Conservation (phyloP, 2,329 filamentous ascomycete species). For the Dryadomyces sulphureus region DNA sequence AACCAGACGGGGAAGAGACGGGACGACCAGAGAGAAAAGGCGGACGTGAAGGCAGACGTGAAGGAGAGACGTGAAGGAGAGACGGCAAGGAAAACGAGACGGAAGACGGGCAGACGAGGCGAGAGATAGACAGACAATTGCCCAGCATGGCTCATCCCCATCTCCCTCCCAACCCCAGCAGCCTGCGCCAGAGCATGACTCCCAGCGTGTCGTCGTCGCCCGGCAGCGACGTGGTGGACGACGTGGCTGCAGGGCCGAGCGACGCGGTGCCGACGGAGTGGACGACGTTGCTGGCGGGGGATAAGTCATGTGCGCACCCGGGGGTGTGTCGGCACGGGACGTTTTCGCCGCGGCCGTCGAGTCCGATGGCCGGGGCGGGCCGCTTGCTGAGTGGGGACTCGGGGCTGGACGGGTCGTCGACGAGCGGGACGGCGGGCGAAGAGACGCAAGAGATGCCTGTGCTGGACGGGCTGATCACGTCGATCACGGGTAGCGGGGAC, state of each 20-base stretch:
- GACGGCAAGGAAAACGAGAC: no score
- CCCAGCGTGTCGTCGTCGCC: conserved; percentile 3
- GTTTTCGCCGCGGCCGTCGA: conserved; percentile 53
- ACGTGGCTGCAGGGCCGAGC: conserved; percentile 11
- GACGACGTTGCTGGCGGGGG: conserved; percentile 31
- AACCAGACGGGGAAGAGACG: no score
- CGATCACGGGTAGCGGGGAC: conserved; percentile 23
- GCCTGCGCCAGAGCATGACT: conserved; percentile 29
- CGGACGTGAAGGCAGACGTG: no score
- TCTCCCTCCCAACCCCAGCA: conserved; percentile 27
- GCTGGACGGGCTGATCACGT: conserved; percentile 24
- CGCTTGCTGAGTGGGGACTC: conserved; percentile 18
- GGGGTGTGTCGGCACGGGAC: conserved; percentile 56
- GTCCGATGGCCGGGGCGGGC: conserved; percentile 26
- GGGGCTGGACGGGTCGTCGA: conserved; percentile 11
- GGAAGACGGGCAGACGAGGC: no score
- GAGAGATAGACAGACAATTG: no score
- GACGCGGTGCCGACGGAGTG: conserved; percentile 26
- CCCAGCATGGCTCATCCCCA: conserved; percentile 13
- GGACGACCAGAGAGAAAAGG: no score
- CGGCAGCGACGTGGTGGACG: conserved; percentile 11
- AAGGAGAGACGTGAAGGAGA: no score
- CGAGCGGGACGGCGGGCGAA: conserved; percentile 16
- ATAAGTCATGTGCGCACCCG: conserved; percentile 24
- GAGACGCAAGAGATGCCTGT: conserved; percentile 20